A percentile compares a stretch with the other conserved stretches of the same genome.
Conservation (phyloP, 1,139 yeast species). For the Nakaseomyces kungkrabaensis region DNA sequence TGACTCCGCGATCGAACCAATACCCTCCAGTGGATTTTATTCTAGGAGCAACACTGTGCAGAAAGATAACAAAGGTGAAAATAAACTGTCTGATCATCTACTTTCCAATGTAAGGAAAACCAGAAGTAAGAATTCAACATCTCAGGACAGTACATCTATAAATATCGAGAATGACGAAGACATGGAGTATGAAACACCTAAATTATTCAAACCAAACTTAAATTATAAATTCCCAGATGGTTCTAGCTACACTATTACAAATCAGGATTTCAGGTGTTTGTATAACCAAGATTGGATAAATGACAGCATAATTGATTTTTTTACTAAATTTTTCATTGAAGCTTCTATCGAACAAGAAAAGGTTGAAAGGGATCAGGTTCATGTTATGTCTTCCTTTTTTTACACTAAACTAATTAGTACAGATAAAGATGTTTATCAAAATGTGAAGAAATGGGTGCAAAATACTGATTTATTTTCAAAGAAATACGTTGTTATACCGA, state of each 20-base stretch:
- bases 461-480: slow-evolving; percentile 55
- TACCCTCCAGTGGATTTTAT: neutral
- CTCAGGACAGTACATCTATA: neutral
- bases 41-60: neutral
- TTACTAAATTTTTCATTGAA: slow-evolving; percentile 48
- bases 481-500: slow-evolving; percentile 65
- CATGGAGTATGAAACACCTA: slow-evolving; percentile 31
- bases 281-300: slow-evolving; percentile 69
- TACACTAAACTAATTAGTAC: slow-evolving; percentile 51
- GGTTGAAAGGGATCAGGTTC: slow-evolving; percentile 32
- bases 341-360: slow-evolving; percentile 24
- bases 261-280: slow-evolving; percentile 57
- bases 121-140: neutral
- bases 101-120: neutral
- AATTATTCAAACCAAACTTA: slow-evolving; percentile 47
- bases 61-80: neutral
- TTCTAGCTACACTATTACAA: slow-evolving; percentile 41
- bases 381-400: slow-evolving; percentile 77
- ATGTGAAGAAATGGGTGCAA: slow-evolving; percentile 71
- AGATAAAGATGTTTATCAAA: slow-evolving; percentile 41
- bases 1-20: neutral
- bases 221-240: slow-evolving; percentile 41
- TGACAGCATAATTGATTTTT: slow-evolving; percentile 64
- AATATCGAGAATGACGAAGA: neutral
- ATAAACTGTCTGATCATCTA: slow-evolving; percentile 1